phyloP scores from a whole-genome alignment of 495 filamentous ascomycete genomes.

The Aspergillus sclerotiicarbonarius region DNA sequence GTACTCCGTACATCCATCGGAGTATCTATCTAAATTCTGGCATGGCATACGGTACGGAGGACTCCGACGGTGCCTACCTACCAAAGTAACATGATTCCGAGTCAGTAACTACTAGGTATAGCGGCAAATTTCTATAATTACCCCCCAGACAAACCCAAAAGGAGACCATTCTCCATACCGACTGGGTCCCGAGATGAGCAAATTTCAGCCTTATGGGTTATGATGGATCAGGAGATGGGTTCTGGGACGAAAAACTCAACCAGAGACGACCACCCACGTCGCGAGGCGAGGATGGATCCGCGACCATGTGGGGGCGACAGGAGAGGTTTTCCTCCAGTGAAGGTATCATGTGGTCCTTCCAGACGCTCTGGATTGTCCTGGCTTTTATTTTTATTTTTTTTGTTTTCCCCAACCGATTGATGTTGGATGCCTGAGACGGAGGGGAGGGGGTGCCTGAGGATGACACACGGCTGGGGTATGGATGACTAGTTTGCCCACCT shows the following conservation, averaged over 20 bases:
- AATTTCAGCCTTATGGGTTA: not conserved
- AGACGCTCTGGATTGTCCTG: not conserved
- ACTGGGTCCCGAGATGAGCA: not conserved
- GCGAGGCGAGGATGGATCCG: not conserved
- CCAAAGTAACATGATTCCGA: too few species aligned
- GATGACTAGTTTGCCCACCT: too few species aligned
- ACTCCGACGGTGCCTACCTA: too few species aligned
- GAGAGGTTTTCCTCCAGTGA: conserved; percentile 1
- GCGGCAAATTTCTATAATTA: not conserved
- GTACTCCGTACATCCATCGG: too few species aligned
- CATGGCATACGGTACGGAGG: too few species aligned
- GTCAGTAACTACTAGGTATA: too few species aligned
- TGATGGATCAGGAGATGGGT: not conserved
- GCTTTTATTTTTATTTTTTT: not conserved
- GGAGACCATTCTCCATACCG: not conserved
- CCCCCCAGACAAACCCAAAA: too few species aligned
- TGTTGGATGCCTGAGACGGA: not conserved
- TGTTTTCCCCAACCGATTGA: not conserved
- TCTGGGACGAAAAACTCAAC: not conserved
- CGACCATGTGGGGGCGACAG: not conserved
- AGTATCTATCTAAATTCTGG: too few species aligned
- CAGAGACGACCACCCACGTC: not conserved
- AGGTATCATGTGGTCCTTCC: conserved; percentile 3
- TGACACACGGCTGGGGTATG: too few species aligned
- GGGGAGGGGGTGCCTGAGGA: not conserved